Evolutionary conservation across 495 filamentous ascomycete species (phyloP).

Genomic region (Lepidopterella palustris): DNA sequence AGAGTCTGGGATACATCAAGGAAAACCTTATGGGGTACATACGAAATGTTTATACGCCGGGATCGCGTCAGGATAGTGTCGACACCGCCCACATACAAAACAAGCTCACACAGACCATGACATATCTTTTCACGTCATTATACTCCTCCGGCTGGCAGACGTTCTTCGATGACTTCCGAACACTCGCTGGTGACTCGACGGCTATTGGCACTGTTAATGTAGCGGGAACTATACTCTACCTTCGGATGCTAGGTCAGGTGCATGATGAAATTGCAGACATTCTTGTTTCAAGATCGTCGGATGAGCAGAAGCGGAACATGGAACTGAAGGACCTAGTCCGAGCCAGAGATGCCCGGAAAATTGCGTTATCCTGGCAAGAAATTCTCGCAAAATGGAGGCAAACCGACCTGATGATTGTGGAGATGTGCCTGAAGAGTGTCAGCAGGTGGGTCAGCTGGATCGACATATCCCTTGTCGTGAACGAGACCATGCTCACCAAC

Average conservation of each 20-base stretch:
- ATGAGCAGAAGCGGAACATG: constrained; percentile 71
- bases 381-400: constrained; percentile 75
- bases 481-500: constrained; percentile 72
- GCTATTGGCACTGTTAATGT: constrained; percentile 48
- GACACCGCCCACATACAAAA: constrained; percentile 82
- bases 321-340: constrained; percentile 85
- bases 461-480: constrained; percentile 87
- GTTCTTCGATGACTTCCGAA: constrained; percentile 83
- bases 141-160: constrained; percentile 79
- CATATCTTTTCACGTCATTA: constrained; percentile 76
- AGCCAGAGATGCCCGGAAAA: constrained; percentile 73
- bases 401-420: constrained; percentile 65
- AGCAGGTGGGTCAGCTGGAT: constrained; percentile 98
- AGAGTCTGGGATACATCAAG: constrained; percentile 62
- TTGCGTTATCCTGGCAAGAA: constrained; percentile 84
- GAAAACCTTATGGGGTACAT: constrained; percentile 73
- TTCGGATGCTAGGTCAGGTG: constrained; percentile 77
- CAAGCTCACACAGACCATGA: constrained; percentile 92
- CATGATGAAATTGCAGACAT: constrained; percentile 97
- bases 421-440: constrained; percentile 80
- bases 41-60: constrained; percentile 57
- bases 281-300: constrained; percentile 64
- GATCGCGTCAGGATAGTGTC: constrained; percentile 44
- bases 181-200: constrained; percentile 49
- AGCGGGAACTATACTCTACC: constrained; percentile 73